Base-by-base conservation (phyloP, 2,329 filamentous ascomycete species). In the Penicillium vulpinum region DNA sequence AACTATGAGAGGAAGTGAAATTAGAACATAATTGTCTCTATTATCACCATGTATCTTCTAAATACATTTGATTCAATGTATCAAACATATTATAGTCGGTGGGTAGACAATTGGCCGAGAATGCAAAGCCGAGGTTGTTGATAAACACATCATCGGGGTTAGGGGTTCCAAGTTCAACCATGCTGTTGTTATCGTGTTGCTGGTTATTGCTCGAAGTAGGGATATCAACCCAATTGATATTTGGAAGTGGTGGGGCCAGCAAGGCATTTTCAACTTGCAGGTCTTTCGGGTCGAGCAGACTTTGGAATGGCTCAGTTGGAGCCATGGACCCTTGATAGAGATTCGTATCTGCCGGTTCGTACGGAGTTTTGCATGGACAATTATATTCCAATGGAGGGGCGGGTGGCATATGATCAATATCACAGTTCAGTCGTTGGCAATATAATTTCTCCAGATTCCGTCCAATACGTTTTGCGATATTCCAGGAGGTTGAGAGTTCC, bases 71-170 rank as follows among this genome's bases (percentile, higher is more conserved):
- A 31, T 62, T 63, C 38, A 66, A 55, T 2, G 62, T 64, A 51
- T 64, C 61, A 43, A 64, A 66, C 59, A 66, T 66, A 44, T 63
- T 66, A 29, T 66, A 66, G 44, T 66, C 63, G 29, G 62, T 65
- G 3, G 63, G 63, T 9, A 63, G 46, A 44, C 46, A 61, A 38
- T 64, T 61, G 3, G 61, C 56, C 9, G 59, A 58, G 41, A 66
- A 66, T 8, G 62, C 63, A 58, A 62, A 61, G 10, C 63, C 63
- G 18, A 63, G 51, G 39, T 61, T 64, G 41, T 62, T 58, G 6
- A 56, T 59, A 53, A 66, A 63, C 5, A 58, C 22, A 28, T 66
- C 62, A 35, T 57, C 52, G 0, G 56, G 58, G n/a, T 49, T 56
- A 7, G 45, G 38, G 16, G 43, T 38, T 22, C 36, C 54, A 5